These are phyloP conservation scores for Nematocida major DNA, from an alignment of 371 early-diverging fungal genomes.

Conservation along the genomic window DNA sequence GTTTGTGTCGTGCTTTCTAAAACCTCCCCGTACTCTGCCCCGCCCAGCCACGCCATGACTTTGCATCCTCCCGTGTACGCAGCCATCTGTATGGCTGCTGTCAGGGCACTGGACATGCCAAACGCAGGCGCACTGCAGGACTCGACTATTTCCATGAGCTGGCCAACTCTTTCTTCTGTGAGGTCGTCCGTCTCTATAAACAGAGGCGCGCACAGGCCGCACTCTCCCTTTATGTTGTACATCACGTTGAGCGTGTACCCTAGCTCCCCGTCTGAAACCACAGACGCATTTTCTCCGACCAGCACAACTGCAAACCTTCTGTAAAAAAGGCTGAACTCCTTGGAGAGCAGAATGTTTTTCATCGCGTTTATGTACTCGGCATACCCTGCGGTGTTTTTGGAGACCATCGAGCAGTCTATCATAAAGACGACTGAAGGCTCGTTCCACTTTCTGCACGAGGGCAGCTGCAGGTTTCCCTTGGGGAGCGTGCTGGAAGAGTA, in stretches of 20 bases:
- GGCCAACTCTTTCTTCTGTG: constrained; percentile 24
- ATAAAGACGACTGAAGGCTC: constrained; percentile 35
- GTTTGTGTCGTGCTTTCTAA: not conserved
- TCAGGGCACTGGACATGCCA: not conserved
- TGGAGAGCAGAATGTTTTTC: constrained; percentile 6
- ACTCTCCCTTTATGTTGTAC: constrained; percentile 4
- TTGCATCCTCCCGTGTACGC: constrained; percentile 45
- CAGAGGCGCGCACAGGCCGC: constrained; percentile 26
- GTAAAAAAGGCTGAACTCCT: constrained; percentile 26
- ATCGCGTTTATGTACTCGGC: not conserved
- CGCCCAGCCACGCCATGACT: constrained; percentile 30
- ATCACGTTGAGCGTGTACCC: constrained; percentile 12
- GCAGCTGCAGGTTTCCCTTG: not conserved
- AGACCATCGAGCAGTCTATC: constrained; percentile 4
- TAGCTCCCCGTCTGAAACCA: constrained; percentile 34
- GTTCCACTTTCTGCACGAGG: constrained; percentile 45
- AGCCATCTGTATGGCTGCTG: constrained; percentile 16
- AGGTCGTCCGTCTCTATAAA: constrained; percentile 41
- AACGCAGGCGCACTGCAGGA: not conserved
- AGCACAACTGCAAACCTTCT: constrained; percentile 14
- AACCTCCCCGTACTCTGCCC: not conserved
- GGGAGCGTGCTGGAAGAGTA: constrained; percentile 20
- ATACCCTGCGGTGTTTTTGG: constrained; percentile 3
- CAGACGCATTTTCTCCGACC: not conserved
- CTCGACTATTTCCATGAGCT: not conserved